Percentiles rank a stretch among this genome's conserved stretches.
These are phyloP conservation scores for Thermochaetoides dissita DNA, from an alignment of 2,329 filamentous ascomycete genomes.

Conservation along the genomic window DNA sequence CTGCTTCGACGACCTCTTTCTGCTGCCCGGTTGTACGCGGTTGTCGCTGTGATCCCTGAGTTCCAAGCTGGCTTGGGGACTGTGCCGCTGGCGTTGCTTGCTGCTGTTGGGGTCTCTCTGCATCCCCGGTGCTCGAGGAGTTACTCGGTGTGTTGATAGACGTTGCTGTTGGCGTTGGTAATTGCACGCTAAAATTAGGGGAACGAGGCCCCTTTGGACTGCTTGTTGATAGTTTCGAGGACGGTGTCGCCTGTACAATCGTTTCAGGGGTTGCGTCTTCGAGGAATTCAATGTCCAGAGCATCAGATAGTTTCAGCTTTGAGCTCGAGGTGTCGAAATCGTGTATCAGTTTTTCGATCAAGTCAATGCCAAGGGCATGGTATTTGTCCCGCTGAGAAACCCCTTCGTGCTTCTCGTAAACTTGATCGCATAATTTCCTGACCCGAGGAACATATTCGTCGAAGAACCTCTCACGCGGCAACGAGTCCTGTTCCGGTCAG, in stretches of 20 bases:
- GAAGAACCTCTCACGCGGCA: conserved; percentile 25
- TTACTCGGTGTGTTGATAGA: conserved; percentile 4
- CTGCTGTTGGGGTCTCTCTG: conserved; percentile 3
- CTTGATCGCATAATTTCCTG: conserved; percentile 27
- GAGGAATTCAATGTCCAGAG: no score
- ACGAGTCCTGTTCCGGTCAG: conserved; percentile 20
- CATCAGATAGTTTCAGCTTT: no score
- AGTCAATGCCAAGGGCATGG: conserved; percentile 25
- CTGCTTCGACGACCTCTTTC: conserved; percentile 30
- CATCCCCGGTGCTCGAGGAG: neutral
- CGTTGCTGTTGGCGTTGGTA: conserved; percentile 5
- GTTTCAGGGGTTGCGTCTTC: no score
- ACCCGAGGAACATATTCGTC: conserved; percentile 28
- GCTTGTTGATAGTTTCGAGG: neutral
- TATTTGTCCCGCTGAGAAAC: conserved; percentile 26
- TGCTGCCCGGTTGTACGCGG: no score
- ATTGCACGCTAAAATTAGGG: no score
- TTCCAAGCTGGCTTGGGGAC: no score
- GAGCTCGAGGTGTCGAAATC: conserved; percentile 10
- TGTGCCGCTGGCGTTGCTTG: neutral
- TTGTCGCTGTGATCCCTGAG: no score
- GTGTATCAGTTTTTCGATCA: conserved; percentile 28
- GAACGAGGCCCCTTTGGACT: no score
- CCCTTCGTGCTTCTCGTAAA: conserved; percentile 26
- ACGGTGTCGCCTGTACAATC: no score